Base-by-base conservation (phyloP, 768 basidiomycete genomes). In the Psilocybe tampanensis region DNA sequence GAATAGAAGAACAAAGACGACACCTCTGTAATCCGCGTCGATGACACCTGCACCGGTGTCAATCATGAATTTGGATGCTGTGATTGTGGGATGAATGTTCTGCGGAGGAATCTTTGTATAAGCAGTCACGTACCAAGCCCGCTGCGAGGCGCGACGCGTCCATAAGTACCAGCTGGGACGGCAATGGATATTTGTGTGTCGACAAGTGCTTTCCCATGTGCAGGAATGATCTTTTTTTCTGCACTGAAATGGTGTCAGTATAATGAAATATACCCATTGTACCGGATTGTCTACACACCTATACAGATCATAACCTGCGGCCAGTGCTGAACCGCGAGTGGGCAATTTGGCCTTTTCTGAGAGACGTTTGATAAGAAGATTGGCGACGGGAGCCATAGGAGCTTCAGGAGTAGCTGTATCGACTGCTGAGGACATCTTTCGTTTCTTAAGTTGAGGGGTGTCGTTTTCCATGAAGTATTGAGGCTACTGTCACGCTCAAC, bases 31-130 rank as follows among this genome's bases (percentile, higher is more conserved):
- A 71, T 99, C 97, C 7, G 94, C 92, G 61, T 99, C 97, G 49
- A 99, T 84, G 7, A 99, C 97, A 19, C 96, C 97, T 11, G 97
- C 97, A 1, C 97, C 97, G 0, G 96, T 98, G 68, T 95, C 92
- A 56, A 98, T 98, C 86, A 94, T 94, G 71, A 93, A 95, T 69
- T 99, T 99, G 15, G 92, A 91, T 18, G 97, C 97, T 97, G 60
- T 17, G 60, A 33, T 42, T 18, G 41, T 24, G 15, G 57, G 24
- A 47, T 23, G 51, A 24, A 18, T 15, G 33, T 44, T 26, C 13
- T 23, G 18, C 41, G 19, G n/a, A 48, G 47, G 6, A 39, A 3
- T 15, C 15, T 13, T 15, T 29, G 47, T 29, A 33, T 21, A 8
- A 18, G 44, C 41, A 13, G 11, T 45, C 29, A 72, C 89, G 51